These are phyloP conservation scores for Kalmanozyma brasiliensis DNA, from an alignment of 1,284 basidiomycete species.

Conservation along the genomic window DNA sequence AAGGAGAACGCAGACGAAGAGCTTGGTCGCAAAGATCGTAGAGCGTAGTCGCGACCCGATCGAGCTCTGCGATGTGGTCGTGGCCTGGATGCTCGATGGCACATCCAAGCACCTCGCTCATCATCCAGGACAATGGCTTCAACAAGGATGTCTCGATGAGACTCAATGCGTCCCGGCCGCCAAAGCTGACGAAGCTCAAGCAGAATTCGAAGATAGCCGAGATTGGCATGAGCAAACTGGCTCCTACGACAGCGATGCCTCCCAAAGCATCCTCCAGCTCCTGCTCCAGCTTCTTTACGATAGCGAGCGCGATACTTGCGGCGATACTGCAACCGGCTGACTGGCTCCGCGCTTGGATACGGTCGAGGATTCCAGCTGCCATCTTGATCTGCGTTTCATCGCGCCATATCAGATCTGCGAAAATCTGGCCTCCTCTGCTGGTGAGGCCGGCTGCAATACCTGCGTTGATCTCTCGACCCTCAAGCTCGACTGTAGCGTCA, in stretches of 20 bases:
- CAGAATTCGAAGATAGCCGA: conserved; percentile 3
- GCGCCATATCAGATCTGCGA: conserved; percentile 13
- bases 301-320: background rate
- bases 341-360: conserved; percentile 2
- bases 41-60: conserved; percentile 10
- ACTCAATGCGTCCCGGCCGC: background rate
- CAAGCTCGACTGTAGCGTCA: conserved; percentile 11
- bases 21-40: conserved; percentile 9
- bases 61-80: conserved; percentile 16
- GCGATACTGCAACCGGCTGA: background rate
- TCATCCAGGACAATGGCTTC: conserved; percentile 4
- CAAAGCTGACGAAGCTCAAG: conserved; percentile 1
- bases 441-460: background rate
- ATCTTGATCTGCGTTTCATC: conserved; percentile 1
- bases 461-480: background rate
- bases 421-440: background rate
- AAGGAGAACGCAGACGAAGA: background rate
- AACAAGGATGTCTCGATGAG: background rate
- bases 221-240: background rate
- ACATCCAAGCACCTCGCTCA: conserved; percentile 6
- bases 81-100: background rate
- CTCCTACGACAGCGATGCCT: background rate
- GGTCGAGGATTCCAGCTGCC: conserved; percentile 13
- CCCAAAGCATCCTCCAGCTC: background rate
- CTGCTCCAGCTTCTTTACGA: conserved; percentile 2